These are phyloP conservation scores for Hypomontagnella monticulosa DNA, from an alignment of 495 filamentous ascomycete species.

Conservation along the genomic window DNA sequence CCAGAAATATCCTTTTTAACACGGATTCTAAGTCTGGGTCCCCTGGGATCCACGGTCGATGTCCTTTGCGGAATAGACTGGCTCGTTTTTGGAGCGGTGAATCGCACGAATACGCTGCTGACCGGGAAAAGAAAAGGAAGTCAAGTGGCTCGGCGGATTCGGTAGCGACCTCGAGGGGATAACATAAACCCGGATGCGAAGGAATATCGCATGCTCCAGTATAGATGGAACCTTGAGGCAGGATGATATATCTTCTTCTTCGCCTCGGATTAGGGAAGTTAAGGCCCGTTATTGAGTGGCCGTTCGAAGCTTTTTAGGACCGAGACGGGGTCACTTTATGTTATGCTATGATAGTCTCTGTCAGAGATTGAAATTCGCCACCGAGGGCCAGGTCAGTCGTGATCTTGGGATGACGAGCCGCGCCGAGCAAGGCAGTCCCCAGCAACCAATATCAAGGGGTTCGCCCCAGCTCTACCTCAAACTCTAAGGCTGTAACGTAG, in stretches of 20 bases:
- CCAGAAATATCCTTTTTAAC: conserved; percentile 34
- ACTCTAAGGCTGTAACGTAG: conserved; percentile 41
- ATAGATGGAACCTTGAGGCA: conserved; percentile 35
- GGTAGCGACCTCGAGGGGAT: conserved; percentile 37
- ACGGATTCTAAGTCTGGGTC: conserved; percentile 39
- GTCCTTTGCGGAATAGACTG: conserved; percentile 33
- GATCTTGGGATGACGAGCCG: conserved; percentile 25
- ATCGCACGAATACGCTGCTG: conserved; percentile 36
- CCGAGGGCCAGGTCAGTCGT: conserved; percentile 12
- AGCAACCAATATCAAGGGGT: conserved; percentile 27
- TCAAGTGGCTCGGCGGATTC: conserved; percentile 42
- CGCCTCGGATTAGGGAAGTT: conserved; percentile 28
- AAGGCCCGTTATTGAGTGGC: conserved; percentile 17
- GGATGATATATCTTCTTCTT: conserved; percentile 30
- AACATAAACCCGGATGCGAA: conserved; percentile 38
- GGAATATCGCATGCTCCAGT: conserved; percentile 40
- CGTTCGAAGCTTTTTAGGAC: conserved; percentile 15
- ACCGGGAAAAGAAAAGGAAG: conserved; percentile 38
- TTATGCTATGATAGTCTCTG: conserved; percentile 32
- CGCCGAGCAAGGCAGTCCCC: conserved; percentile 34
- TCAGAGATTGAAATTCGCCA: conserved; percentile 33
- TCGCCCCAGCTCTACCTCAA: conserved; percentile 43
- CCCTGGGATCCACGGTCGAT: conserved; percentile 35
- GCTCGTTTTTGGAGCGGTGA: conserved; percentile 40
- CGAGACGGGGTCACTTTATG: conserved; percentile 36